Percentiles rank a stretch among this genome's conserved stretches.
Conservation (phyloP, 306 rosid species). For the Cicer bijugum region DNA sequence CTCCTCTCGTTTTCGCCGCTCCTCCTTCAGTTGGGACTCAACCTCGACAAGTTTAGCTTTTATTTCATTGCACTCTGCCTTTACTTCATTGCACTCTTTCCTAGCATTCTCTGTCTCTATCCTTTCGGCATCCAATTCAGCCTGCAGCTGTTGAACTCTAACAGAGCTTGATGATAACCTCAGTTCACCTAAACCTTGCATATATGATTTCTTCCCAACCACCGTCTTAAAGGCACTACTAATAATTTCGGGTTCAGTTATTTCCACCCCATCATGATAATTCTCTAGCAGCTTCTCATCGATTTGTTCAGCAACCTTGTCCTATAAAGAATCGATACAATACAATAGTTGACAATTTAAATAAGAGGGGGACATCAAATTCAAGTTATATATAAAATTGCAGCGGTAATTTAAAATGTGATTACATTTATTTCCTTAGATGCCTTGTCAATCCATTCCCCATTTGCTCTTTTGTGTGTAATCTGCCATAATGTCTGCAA, state of each 20-base stretch:
- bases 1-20: constrained; percentile 43
- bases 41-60: constrained; percentile 47
- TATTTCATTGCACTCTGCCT: constrained; percentile 44
- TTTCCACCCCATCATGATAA: constrained; percentile 27
- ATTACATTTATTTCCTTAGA: constrained; percentile 52
- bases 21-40: constrained; percentile 48
- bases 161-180: not conserved
- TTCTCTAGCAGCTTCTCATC: constrained; percentile 37
- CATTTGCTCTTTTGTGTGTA: constrained; percentile 51
- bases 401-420: not conserved
- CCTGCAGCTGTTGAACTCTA: constrained; percentile 28
- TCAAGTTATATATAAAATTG: constrained; percentile 14
- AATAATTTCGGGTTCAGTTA: constrained; percentile 46
- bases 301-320: constrained; percentile 47
- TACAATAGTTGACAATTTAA: constrained; percentile 13
- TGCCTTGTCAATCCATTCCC: constrained; percentile 53
- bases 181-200: constrained; percentile 22
- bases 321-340: constrained; percentile 31
- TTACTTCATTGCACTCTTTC: constrained; percentile 42
- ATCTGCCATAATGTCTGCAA: constrained; percentile 51
- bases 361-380: constrained; percentile 16
- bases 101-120: constrained; percentile 47
- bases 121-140: constrained; percentile 51
- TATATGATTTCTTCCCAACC: constrained; percentile 45
- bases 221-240: constrained; percentile 45